Evolutionary conservation across 2,329 filamentous ascomycete genomes (phyloP), one percentile per base, ranked within the genome.

Genomic region (Sarocladiaceae sp.): DNA sequence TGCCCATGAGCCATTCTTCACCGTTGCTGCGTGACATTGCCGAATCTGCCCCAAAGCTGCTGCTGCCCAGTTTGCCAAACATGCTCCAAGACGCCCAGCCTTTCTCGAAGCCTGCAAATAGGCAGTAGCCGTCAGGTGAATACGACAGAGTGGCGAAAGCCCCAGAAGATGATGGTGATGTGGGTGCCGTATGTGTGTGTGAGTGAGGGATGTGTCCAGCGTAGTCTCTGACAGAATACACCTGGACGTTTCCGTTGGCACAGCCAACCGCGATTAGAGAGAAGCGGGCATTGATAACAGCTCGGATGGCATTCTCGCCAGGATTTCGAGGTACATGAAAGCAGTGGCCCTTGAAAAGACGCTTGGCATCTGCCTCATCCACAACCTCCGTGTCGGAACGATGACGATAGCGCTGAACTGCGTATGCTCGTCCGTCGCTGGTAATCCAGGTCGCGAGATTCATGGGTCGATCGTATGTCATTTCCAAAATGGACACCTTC

Each of bases 41-140:
- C 23, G 76, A 73, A 60, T 96, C 88, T 12, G 82, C 77, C 6
- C 79, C 77, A 65, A 97, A 97, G 64, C 90, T 96, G 59, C 84
- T 90, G 52, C 87, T 91, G 13, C 91, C 86, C 2, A 87, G 80
- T 67, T 96, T 97, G 29, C 94, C 94, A 68, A 96, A 99, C 33
- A 97, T 94, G 66, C 93, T 97, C 93, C 93, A 99, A 44, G 86
- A 93, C 4, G 89, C 87, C 94, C 94, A 99, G 1, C 94, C 95
- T 54, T 86, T 84, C 61, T 94, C 86, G 63, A 93, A 97, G 1
- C 93, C 94, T 39, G 88, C 91, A 68, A 99, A 97, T 8, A 99
- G 78, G 66, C 92, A 96, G 67, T 97, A 97, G 17, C 94, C 94
- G 66, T 99, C 94, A 0, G 93, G 91, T 1, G 94, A 97, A 72